Percentiles rank a stretch among this genome's conserved stretches.
phyloP scores from a whole-genome alignment of 352 stramenopile species.

The Pythium folliculosum region DNA sequence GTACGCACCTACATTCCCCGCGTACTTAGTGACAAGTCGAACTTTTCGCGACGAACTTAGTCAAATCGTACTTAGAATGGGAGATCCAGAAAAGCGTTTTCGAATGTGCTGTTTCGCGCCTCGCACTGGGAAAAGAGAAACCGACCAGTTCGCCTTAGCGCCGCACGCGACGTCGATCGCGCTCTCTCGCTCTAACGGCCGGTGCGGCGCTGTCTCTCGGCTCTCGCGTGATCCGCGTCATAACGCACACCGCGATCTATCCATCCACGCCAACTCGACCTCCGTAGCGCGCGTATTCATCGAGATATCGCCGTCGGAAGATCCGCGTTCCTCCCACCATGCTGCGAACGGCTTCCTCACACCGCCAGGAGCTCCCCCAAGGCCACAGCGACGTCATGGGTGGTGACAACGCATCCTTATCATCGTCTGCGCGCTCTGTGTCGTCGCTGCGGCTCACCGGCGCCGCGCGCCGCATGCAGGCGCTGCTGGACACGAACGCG shows the following conservation, averaged over 20 bases:
- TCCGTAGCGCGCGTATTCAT: neutral
- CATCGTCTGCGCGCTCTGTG: no score
- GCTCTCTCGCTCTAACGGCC: no score
- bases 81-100: no score
- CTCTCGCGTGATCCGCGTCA: no score
- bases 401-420: no score
- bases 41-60: neutral
- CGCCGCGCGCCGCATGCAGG: constrained; percentile 21
- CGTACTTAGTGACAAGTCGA: neutral
- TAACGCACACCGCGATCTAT: neutral
- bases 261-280: neutral
- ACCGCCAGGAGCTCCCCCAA: neutral
- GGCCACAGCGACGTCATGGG: no score
- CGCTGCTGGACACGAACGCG: constrained; percentile 65
- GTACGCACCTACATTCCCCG: neutral
- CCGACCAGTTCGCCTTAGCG: no score
- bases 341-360: neutral
- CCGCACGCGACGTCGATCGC: no score
- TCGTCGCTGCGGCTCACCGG: constrained; percentile 5
- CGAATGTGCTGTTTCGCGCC: no score
- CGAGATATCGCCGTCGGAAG: neutral
- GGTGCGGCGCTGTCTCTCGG: no score
- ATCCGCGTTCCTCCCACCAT: neutral
- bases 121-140: no score
- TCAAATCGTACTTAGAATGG: no score